Conservation (phyloP, 306 rosid genomes). For the Benincasa hispida region DNA sequence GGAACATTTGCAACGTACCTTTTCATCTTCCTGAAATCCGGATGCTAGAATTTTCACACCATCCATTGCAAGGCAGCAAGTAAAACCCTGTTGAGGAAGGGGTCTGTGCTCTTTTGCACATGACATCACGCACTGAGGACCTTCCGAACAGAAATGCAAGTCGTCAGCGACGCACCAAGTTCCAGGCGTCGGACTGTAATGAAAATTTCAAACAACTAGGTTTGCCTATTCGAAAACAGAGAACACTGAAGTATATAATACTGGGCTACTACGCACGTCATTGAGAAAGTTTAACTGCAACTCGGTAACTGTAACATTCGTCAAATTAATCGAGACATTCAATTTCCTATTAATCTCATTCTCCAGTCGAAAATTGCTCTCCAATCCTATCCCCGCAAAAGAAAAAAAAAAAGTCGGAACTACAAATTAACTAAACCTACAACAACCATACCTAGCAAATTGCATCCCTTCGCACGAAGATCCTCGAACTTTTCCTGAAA, state of each 20-base stretch:
- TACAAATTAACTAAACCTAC: neutral
- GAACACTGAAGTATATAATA: neutral
- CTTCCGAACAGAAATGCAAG: constrained; percentile 31
- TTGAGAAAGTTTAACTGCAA: neutral
- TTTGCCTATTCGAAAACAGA: neutral
- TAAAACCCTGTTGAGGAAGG: constrained; percentile 62
- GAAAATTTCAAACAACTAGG: neutral
- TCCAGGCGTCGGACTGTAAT: constrained; percentile 1
- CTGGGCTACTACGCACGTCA: neutral
- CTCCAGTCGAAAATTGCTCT: neutral
- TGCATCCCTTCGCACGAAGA: constrained; percentile 69
- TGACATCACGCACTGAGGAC: constrained; percentile 79
- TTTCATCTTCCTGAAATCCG: constrained; percentile 72
- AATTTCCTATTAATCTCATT: neutral
- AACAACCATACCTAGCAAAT: constrained; percentile 41
- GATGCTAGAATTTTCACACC: constrained; percentile 87
- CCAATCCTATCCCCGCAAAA: neutral
- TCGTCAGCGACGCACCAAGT: neutral
- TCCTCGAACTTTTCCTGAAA: constrained; percentile 72
- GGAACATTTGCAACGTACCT: constrained; percentile 30
- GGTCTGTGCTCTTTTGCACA: constrained; percentile 55
- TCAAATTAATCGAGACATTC: neutral
- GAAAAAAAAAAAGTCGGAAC: constrained; percentile 8
- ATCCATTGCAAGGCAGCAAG: constrained; percentile 93
- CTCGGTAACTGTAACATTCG: neutral